Evolutionary conservation across 106 monocot genomes (phyloP), one percentile per base, ranked within the genome.

Genomic region (Phalaenopsis aphrodite): DNA sequence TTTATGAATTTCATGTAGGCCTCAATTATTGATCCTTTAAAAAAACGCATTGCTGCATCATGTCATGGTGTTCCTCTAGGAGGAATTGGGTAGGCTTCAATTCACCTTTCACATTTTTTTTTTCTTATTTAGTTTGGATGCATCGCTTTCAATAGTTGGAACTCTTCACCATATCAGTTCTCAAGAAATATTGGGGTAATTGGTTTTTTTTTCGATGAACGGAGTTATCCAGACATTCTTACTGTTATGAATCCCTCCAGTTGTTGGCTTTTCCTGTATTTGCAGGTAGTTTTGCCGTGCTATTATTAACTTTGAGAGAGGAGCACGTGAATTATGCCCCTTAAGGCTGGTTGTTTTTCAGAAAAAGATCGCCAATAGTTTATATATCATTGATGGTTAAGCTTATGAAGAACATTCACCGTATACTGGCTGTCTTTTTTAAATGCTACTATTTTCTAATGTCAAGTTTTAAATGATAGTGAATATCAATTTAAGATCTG

Each of bases 61-160:
- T 88, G 83, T 79, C 90, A 85, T 58, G 93, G 88, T 64, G 87
- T 90, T 82, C 91, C 91, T 57, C 74, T 91, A 6, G 91, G 91
- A 41, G 91, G 91, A 67, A 87, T 91, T 79, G 91, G 91, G 88
- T 91, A 82, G 75, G 75, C 46, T 75, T 21, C 14, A 2, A 14
- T 14, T 41, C 71, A 14, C 1, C 64, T 65, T 23, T 65, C 6
- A 65, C 2, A 23, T 65, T 65, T 21, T 8, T 30, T 65, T 65
- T 5, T 23, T 65, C 23, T 65, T 65, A 8, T 65, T 57, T 23
- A 21, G 64, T 5, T 65, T 65, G n/a, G 23, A 65, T 21, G 64
- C 64, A 65, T 24, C 21, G 23, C 11, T 65, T 65, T 65, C 64
- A 65, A 65, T 65, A 65, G 64, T 24, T 65, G 64, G 52, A 65